Evolutionary conservation across 208 protist genomes (phyloP).

Genomic region (Trypanosoma boissoni): DNA sequence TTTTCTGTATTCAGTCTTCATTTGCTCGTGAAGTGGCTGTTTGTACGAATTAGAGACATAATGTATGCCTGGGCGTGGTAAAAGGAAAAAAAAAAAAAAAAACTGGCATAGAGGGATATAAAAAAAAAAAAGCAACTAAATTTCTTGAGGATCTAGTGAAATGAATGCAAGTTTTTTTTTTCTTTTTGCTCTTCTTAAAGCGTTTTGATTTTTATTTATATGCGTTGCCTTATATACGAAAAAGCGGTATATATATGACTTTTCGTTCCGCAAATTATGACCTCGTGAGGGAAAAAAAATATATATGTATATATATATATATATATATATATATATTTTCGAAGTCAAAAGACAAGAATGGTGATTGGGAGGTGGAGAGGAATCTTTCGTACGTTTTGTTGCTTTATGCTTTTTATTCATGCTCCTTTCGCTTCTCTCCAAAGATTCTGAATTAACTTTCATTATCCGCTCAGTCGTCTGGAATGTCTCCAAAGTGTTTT

Average conservation of each 20-base stretch:
- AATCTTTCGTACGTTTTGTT: too few relatives aligned
- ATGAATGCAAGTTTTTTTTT: not conserved
- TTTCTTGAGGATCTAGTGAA: not conserved
- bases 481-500: too few relatives aligned
- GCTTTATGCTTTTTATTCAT: too few relatives aligned
- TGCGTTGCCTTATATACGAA: not conserved
- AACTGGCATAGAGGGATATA: not conserved
- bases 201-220: slow-evolving; percentile 10
- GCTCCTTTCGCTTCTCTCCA: too few relatives aligned
- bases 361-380: too few relatives aligned
- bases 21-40: too few relatives aligned
- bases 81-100: not conserved
- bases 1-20: too few relatives aligned
- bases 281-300: not conserved
- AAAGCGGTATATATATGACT: not conserved
- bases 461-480: too few relatives aligned
- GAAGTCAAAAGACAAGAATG: too few relatives aligned
- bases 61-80: not conserved
- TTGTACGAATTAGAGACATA: too few relatives aligned
- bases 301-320: not conserved
- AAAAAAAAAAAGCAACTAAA: not conserved
- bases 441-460: too few relatives aligned
- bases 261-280: not conserved
- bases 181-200: slow-evolving; percentile 24
- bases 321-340: not conserved